A percentile compares a stretch with the other conserved stretches of the same genome.
Evolutionary conservation across 2,329 filamentous ascomycete species (phyloP).

Genomic region (Cladosporium halotolerans): DNA sequence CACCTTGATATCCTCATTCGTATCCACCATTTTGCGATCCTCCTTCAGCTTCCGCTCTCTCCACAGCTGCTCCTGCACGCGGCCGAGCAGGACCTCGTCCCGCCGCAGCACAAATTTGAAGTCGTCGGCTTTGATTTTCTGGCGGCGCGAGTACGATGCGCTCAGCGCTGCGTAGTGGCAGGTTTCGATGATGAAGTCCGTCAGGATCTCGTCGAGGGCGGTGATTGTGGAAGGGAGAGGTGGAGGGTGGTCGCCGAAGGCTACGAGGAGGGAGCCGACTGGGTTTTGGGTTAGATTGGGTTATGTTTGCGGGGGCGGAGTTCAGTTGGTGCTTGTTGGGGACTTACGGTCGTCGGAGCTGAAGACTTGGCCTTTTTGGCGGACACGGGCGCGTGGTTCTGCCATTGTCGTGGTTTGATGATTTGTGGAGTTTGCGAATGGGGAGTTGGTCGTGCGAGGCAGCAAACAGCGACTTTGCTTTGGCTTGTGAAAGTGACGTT

Average conservation of each 20-base stretch:
- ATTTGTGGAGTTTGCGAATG: no score
- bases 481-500: conserved; percentile 12
- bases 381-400: conserved; percentile 43
- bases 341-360: conserved; percentile 29
- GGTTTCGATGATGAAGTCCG: conserved; percentile 91
- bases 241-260: conserved; percentile 62
- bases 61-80: conserved; percentile 82
- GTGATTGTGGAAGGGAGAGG: conserved; percentile 79
- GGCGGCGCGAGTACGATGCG: conserved; percentile 78
- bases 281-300: neutral
- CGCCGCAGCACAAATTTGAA: conserved; percentile 89
- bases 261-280: conserved; percentile 58
- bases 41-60: conserved; percentile 83
- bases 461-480: neutral
- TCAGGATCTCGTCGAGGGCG: conserved; percentile 89
- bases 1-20: conserved; percentile 7
- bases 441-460: neutral
- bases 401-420: conserved; percentile 32
- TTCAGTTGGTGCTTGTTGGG: conserved; percentile 27
- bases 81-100: conserved; percentile 78
- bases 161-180: conserved; percentile 83
- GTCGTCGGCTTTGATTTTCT: conserved; percentile 97
- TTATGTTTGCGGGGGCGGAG: neutral
- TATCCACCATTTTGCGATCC: conserved; percentile 54
- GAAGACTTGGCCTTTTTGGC: conserved; percentile 44